These are phyloP conservation scores for Leccinum fallax DNA, from an alignment of 1,284 basidiomycete genomes.

Conservation along the genomic window DNA sequence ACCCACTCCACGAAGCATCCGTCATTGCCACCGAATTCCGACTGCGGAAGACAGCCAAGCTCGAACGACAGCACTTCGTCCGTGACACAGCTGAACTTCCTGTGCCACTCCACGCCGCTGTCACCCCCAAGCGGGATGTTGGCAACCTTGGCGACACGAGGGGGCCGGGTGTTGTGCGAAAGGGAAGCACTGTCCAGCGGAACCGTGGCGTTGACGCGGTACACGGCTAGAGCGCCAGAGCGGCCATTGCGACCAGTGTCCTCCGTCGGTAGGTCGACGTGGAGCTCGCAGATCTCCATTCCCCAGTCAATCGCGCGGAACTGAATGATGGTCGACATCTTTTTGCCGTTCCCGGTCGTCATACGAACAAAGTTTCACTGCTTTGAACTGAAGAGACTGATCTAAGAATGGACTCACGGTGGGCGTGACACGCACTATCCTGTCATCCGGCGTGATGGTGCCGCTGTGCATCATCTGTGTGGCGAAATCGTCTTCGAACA, in stretches of 20 bases:
- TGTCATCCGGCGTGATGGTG: slow-evolving; percentile 19
- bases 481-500: slow-evolving; percentile 19
- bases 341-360: background rate
- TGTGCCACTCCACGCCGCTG: slow-evolving; percentile 13
- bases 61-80: slow-evolving; percentile 21
- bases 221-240: slow-evolving; percentile 10
- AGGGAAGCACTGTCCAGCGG: slow-evolving; percentile 13
- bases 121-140: slow-evolving; percentile 4
- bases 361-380: background rate
- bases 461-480: slow-evolving; percentile 14
- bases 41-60: slow-evolving; percentile 11
- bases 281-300: slow-evolving; percentile 22
- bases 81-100: slow-evolving; percentile 11
- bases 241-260: slow-evolving; percentile 3
- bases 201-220: slow-evolving; percentile 17
- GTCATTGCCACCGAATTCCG: slow-evolving; percentile 14
- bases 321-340: slow-evolving; percentile 18
- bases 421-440: slow-evolving; percentile 12
- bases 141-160: slow-evolving; percentile 14
- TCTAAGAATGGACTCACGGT: slow-evolving; percentile 13
- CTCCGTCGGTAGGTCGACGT: slow-evolving; percentile 13
- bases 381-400: background rate
- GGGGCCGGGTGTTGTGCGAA: slow-evolving; percentile 16
- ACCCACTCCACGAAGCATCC: slow-evolving; percentile 15
- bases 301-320: slow-evolving; percentile 23